Base-by-base conservation (phyloP, 2,329 filamentous ascomycete species). In the Aspergillus caelatus region DNA sequence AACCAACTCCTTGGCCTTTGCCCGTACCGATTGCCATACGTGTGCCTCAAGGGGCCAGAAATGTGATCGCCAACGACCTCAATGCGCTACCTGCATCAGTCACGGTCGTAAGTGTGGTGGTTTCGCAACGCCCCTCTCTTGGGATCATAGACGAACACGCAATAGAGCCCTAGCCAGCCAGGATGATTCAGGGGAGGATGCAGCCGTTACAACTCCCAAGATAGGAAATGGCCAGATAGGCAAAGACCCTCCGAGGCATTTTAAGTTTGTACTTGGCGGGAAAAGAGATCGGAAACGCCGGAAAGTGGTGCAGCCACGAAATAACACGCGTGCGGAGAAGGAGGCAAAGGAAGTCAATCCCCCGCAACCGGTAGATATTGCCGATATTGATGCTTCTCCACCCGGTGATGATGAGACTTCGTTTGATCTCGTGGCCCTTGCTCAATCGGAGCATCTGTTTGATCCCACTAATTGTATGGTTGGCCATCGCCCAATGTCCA, bases 21-120 rank as follows among this genome's bases (percentile, higher is more conserved):
- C 68, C 30, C 67, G 65, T 50, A 58, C 64, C 21, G 69, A 73
- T 52, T 74, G 71, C 36, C 70, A 73, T 58, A 72, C 68, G 10
- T 74, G 71, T 60, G 58, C 63, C 26, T 34, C 60, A 10, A 34
- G 55, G n/a, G 62, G 62, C 12, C 61, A 67, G 19, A 23, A 39
- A 14, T 74, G 71, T 58, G 71, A 73, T 61, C 69, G 70, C 19
- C 70, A 63, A 46, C 56, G 60, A 36, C 69, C 68, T 8, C 65
- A 62, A 58, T 73, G 71, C 57, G 64, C 66, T 23, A 66, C 67
- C 30, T 72, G 71, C 57, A 57, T 73, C 10, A 53, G 21, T 5
- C 57, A 64, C 43, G 65, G 61, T 4, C 64, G 63, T 6, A 62
- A 57, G 55, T 73, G 70, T 61, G 67, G 60, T 16, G 60, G 60